Base-by-base conservation (phyloP, 2,329 filamentous ascomycete species). In the Monosporascus sp. region DNA sequence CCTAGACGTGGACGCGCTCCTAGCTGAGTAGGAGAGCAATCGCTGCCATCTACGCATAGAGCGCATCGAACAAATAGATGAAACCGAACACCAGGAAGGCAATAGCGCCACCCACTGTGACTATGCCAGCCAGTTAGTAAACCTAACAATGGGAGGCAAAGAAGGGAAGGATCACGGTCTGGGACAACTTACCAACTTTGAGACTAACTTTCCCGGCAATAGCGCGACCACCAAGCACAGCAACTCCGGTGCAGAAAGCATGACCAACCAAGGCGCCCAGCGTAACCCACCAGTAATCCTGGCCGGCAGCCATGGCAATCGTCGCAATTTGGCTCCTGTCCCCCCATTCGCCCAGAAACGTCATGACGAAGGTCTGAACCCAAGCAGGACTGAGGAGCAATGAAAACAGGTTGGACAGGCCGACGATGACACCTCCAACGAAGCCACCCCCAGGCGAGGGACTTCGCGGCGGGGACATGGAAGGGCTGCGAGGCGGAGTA, bases 291-390 rank as follows among this genome's bases (percentile, higher is more conserved):
- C 93, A 97, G 72, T 97, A 99, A 69, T 99, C 94, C 71, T 96
- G 90, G 20, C 94, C 94, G 36, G 94, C 93, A 49, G 94, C 94
- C 94, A 99, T 99, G 51, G 94, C 94, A 67, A 99, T 96, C 0
- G 94, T 99, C 22, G 94, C 94, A 65, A 99, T 97, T 75, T 99
- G 94, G 69, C 90, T 96, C 61, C 94, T 85, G 67, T 99, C 94
- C 53, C 94, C 94, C 94, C 94, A 99, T 71, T 99, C 94, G 41
- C 94, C 94, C 31, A 99, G 76, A 74, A 99, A 99, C 2, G 94
- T 99, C 94, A 99, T 99, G 63, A 95, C 84, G 68, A 99, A 99
- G 0, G 94, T 99, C 73, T 97, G 93, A 16, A 99, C 94, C 94
- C 94, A 99, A 1, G 92, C 94, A 1, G 94, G 94, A 71, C 90